phyloP scores from a whole-genome alignment of 306 rosid species.

The Prunus campanulata region DNA sequence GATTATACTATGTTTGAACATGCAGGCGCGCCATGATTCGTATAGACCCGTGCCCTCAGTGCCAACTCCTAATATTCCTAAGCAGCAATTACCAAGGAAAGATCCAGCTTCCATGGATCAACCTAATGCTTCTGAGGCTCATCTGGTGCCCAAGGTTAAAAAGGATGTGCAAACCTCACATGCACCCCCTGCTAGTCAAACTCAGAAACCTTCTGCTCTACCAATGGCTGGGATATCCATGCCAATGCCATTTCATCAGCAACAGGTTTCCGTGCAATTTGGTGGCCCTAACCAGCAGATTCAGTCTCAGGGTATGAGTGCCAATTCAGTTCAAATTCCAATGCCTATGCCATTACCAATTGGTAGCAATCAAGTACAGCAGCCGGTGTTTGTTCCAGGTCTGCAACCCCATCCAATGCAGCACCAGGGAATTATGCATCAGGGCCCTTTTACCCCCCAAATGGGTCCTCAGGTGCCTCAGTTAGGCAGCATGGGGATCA shows the following conservation, averaged over 20 bases:
- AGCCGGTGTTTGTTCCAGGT: slow-evolving; percentile 59
- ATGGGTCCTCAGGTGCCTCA: slow-evolving; percentile 71
- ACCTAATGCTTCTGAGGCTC: slow-evolving; percentile 46
- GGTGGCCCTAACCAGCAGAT: slow-evolving; percentile 77
- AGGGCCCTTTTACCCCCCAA: slow-evolving; percentile 61
- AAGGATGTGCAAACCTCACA: slow-evolving; percentile 52
- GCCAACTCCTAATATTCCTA: slow-evolving; percentile 69
- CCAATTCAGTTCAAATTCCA: slow-evolving; percentile 67
- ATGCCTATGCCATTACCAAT: slow-evolving; percentile 55
- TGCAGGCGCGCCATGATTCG: slow-evolving; percentile 71
- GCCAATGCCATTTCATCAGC: slow-evolving; percentile 58
- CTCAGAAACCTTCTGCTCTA: slow-evolving; percentile 60
- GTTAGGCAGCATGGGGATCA: slow-evolving; percentile 64
- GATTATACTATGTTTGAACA: slow-evolving; percentile 17
- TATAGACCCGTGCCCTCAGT: slow-evolving; percentile 45
- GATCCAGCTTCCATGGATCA: slow-evolving; percentile 52
- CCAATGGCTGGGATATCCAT: slow-evolving; percentile 66
- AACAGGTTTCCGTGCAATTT: slow-evolving; percentile 68
- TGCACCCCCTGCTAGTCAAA: slow-evolving; percentile 48
- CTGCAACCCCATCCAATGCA: slow-evolving; percentile 81
- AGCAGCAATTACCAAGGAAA: slow-evolving; percentile 67
- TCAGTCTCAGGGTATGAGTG: slow-evolving; percentile 70
- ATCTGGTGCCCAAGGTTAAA: slow-evolving; percentile 41
- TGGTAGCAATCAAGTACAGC: slow-evolving; percentile 82
- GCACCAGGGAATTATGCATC: slow-evolving; percentile 69